A percentile compares a stretch with the other conserved stretches of the same genome.
phyloP scores from a whole-genome alignment of 2,329 filamentous ascomycete genomes.

The Ophiosphaerella korrae region DNA sequence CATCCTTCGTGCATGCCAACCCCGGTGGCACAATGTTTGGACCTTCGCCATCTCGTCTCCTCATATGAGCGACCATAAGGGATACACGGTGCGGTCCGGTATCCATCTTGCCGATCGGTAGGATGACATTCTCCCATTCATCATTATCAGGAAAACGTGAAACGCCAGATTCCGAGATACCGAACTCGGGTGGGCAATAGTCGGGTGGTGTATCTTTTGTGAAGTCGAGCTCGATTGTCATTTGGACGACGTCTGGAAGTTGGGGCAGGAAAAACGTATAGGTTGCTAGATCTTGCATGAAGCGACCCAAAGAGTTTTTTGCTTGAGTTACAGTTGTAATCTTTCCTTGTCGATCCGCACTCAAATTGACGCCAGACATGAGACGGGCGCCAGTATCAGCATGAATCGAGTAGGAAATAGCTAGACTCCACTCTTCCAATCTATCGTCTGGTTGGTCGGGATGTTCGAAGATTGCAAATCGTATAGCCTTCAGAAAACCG shows the following conservation, averaged over 20 bases:
- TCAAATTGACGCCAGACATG: neutral
- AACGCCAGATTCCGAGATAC: neutral
- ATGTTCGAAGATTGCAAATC: constrained; percentile 53
- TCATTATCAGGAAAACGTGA: neutral
- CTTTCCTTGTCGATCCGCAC: neutral
- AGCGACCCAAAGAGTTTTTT: neutral
- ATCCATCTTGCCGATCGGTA: neutral
- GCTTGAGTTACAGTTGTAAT: neutral
- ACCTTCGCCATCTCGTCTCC: neutral
- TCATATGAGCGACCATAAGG: neutral
- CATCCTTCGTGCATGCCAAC: neutral
- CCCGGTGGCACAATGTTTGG: neutral
- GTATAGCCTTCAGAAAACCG: constrained; percentile 52
- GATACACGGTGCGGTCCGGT: neutral
- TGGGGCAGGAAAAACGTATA: neutral
- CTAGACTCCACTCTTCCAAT: constrained; percentile 58
- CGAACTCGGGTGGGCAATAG: neutral
- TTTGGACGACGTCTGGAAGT: neutral
- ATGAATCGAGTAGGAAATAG: constrained; percentile 49
- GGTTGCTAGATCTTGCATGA: neutral
- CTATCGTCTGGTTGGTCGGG: constrained; percentile 45
- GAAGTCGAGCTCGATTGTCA: neutral
- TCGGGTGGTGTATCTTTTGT: neutral
- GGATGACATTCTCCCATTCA: neutral
- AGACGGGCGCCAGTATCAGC: neutral